Conservation (phyloP, 2,329 filamentous ascomycete species). For the Scytalidium lignicola region DNA sequence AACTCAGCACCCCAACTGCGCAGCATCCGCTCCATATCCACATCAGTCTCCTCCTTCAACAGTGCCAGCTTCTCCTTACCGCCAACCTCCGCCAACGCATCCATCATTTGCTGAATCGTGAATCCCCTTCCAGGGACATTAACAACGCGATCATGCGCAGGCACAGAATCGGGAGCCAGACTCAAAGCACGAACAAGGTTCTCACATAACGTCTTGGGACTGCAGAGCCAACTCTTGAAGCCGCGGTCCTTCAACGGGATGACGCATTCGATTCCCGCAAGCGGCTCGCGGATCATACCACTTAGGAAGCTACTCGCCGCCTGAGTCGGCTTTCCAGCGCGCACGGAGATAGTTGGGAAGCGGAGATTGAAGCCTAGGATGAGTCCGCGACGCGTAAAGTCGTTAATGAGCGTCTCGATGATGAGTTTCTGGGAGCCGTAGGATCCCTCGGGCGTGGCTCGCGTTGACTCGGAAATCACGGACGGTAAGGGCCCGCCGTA, state of each 20-base stretch:
- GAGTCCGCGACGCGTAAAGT: slow-evolving; percentile 50
- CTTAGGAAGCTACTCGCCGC: slow-evolving; percentile 56
- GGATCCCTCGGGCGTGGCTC: slow-evolving; percentile 48
- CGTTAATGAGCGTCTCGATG: slow-evolving; percentile 52
- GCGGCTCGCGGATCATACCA: slow-evolving; percentile 57
- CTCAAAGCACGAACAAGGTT: slow-evolving; percentile 45
- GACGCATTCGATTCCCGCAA: slow-evolving; percentile 47
- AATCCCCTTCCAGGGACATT: slow-evolving; percentile 55
- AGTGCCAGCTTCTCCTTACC: slow-evolving; percentile 48
- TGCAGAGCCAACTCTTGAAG: slow-evolving; percentile 50
- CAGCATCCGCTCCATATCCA: slow-evolving; percentile 50
- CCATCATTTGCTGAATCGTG: slow-evolving; percentile 55
- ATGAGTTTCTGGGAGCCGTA: slow-evolving; percentile 61
- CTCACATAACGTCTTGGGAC: slow-evolving; percentile 45
- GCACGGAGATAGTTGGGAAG: slow-evolving; percentile 55
- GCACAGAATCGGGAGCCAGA: slow-evolving; percentile 36
- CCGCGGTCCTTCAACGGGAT: slow-evolving; percentile 45
- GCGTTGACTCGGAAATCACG: slow-evolving; percentile 38
- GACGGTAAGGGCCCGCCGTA: slow-evolving; percentile 48
- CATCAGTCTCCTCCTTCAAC: slow-evolving; percentile 49
- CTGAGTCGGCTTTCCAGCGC: slow-evolving; percentile 54
- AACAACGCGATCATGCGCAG: slow-evolving; percentile 43
- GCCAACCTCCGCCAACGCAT: slow-evolving; percentile 49
- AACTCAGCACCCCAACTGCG: slow-evolving; percentile 56
- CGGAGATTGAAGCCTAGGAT: slow-evolving; percentile 53